Evolutionary conservation across 495 filamentous ascomycete species (phyloP).

Genomic region (Aspergillus nanangensis): DNA sequence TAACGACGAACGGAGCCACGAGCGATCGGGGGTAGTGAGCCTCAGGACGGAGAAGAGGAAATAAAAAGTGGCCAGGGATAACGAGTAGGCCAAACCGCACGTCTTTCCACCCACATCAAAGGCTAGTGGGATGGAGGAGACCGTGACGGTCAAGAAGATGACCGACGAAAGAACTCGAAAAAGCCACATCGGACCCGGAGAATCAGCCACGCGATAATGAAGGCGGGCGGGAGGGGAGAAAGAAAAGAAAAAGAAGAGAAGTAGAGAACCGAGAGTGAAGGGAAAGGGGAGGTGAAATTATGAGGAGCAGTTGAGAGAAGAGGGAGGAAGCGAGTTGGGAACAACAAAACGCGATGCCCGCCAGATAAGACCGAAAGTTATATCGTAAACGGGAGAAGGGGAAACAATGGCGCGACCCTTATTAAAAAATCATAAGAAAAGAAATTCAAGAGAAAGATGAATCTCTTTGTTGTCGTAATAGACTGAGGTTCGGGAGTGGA

Average conservation of each 20-base stretch:
- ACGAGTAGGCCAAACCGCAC: conserved; percentile 87
- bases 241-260: conserved; percentile 1
- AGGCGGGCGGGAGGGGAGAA: not conserved
- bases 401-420: conserved; percentile 1
- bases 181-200: conserved; percentile 57
- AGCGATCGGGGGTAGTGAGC: conserved; percentile 73
- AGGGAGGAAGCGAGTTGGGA: not conserved
- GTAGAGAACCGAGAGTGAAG: conserved; percentile 1
- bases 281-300: not conserved
- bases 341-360: not conserved
- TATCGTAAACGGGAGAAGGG: too few relatives aligned
- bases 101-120: conserved; percentile 96
- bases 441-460: conserved; percentile 2
- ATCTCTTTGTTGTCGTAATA: too few relatives aligned
- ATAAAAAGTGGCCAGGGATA: conserved; percentile 84
- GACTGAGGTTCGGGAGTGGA: too few relatives aligned
- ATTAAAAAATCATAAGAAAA: not conserved
- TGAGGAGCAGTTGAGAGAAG: not conserved
- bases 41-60: conserved; percentile 78
- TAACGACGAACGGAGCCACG: conserved; percentile 65
- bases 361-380: too few relatives aligned
- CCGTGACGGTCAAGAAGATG: conserved; percentile 79
- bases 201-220: not conserved
- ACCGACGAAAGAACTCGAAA: conserved; percentile 66
- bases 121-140: conserved; percentile 89